Evolutionary conservation across 2,329 filamentous ascomycete species (phyloP).

Genomic region (Neodidymelliopsis sp.): DNA sequence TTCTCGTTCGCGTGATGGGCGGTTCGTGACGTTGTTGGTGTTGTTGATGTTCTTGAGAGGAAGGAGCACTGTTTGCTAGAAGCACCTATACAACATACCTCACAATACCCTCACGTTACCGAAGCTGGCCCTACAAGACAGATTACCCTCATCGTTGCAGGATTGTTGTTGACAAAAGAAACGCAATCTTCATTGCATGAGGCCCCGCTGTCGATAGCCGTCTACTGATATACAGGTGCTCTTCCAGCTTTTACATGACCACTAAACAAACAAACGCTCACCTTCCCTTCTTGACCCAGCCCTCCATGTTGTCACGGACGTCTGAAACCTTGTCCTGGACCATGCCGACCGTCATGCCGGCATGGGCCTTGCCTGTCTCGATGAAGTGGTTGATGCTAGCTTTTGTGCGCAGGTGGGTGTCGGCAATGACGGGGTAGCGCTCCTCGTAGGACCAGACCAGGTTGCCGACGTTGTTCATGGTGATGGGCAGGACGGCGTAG

Average conservation of each 20-base stretch:
- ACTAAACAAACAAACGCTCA: conserved; percentile 51
- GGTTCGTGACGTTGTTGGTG: too few species aligned
- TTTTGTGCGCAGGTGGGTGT: conserved; percentile 77
- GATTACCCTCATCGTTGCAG: too few species aligned
- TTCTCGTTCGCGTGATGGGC: too few species aligned
- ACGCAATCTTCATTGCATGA: conserved; percentile 8
- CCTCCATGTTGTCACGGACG: conserved; percentile 79
- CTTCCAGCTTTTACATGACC: conserved; percentile 1
- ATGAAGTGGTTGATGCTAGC: conserved; percentile 73
- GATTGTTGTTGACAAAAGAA: conserved; percentile 2
- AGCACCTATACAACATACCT: too few species aligned
- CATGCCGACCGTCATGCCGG: conserved; percentile 72
- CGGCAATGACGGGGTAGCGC: conserved; percentile 80
- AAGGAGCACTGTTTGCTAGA: too few species aligned
- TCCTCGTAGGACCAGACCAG: conserved; percentile 94
- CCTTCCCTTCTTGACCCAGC: conserved; percentile 91
- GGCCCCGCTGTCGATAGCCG: conserved; percentile 1
- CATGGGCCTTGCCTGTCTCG: conserved; percentile 77
- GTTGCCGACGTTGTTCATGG: conserved; percentile 86
- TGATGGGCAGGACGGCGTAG: conserved; percentile 85
- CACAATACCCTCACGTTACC: too few species aligned
- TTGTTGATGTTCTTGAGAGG: too few species aligned
- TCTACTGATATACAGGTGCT: conserved; percentile 14
- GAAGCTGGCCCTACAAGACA: too few species aligned
- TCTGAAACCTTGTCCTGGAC: conserved; percentile 82